Conservation (phyloP, 208 protist species). For the Vickermania spadyakhi region DNA sequence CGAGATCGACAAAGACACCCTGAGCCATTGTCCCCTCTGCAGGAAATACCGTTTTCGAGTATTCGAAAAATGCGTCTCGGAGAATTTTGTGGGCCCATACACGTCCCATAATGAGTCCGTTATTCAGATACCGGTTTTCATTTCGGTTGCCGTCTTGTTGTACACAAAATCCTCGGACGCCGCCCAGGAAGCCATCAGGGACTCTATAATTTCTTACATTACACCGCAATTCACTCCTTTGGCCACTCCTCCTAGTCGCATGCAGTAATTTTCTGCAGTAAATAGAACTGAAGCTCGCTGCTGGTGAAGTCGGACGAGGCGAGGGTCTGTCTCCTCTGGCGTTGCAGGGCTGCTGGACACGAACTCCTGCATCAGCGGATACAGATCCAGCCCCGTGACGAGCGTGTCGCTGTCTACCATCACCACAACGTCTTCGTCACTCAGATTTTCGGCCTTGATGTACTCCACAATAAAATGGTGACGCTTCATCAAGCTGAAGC, state of each 20-base stretch:
- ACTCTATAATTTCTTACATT: too few relatives aligned
- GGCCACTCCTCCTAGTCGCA: background rate
- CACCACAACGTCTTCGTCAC: conserved; percentile 1
- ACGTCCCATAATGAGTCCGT: background rate
- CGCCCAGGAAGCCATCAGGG: background rate
- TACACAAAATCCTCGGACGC: too few relatives aligned
- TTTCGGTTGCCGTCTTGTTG: background rate
- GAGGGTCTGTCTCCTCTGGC: background rate
- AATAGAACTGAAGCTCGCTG: background rate
- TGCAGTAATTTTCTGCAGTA: conserved; percentile 1
- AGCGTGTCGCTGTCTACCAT: background rate
- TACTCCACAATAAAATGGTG: background rate
- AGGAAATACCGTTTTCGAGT: background rate
- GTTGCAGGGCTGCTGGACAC: background rate
- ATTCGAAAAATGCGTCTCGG: background rate
- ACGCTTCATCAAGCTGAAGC: background rate
- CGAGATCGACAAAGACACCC: background rate
- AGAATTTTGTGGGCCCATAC: background rate
- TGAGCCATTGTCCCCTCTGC: background rate
- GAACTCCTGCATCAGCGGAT: background rate
- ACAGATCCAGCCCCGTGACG: background rate
- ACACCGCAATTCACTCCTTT: too few relatives aligned
- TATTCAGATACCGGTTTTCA: conserved; percentile 1
- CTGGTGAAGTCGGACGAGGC: background rate
- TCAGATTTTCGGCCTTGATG: background rate